These are phyloP conservation scores for Penicillium herquei DNA, from an alignment of 495 filamentous ascomycete genomes.

Conservation along the genomic window DNA sequence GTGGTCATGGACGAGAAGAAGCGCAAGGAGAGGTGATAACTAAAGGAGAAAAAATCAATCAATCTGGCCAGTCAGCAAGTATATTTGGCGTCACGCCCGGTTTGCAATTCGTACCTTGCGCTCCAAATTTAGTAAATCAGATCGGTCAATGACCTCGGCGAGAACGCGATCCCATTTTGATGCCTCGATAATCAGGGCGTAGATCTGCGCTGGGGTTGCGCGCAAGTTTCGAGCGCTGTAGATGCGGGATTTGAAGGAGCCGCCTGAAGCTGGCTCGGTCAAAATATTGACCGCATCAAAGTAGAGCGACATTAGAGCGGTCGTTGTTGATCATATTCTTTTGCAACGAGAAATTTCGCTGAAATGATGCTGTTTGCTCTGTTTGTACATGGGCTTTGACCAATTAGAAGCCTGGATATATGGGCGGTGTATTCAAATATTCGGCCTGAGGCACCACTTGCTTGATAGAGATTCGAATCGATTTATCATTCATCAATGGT, in stretches of 20 bases:
- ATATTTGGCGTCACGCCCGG: conserved; percentile 2
- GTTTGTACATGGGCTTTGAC: not conserved
- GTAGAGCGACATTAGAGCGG: conserved; percentile 82
- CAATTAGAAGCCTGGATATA: not conserved
- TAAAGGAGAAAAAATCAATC: conserved; percentile 34
- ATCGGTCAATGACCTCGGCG: conserved; percentile 78
- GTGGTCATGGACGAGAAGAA: conserved; percentile 84
- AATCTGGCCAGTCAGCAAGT: conserved; percentile 41
- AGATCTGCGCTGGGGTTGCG: conserved; percentile 76
- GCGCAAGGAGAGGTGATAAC: conserved; percentile 76
- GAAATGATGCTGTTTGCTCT: conserved; percentile 7
- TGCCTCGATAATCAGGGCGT: conserved; percentile 79
- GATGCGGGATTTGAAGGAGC: conserved; percentile 79
- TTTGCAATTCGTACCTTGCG: conserved; percentile 65
- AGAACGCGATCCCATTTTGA: conserved; percentile 87
- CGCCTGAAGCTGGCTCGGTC: conserved; percentile 58
- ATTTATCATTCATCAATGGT: too few relatives aligned
- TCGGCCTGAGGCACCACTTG: too few relatives aligned
- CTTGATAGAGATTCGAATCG: too few relatives aligned
- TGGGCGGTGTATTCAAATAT: not conserved
- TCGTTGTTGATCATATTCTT: not conserved
- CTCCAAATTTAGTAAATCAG: conserved; percentile 69
- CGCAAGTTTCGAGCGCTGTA: conserved; percentile 66
- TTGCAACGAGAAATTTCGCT: conserved; percentile 11
- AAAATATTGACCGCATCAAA: conserved; percentile 81